These are phyloP conservation scores for Aspergillus texensis DNA, from an alignment of 2,329 filamentous ascomycete species.

Conservation along the genomic window DNA sequence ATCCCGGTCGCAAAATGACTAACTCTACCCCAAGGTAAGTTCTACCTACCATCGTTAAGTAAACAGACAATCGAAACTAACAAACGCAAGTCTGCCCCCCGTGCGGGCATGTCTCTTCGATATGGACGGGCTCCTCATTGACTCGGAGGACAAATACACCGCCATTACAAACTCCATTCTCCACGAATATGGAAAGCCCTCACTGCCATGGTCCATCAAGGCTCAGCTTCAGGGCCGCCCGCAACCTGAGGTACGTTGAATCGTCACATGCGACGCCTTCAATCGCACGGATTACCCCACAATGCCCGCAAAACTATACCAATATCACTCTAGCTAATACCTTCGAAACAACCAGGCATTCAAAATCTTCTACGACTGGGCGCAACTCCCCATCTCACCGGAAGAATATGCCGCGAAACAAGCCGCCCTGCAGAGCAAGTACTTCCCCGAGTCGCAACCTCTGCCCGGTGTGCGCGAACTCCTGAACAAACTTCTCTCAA, in stretches of 20 bases:
- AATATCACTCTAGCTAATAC: neutral
- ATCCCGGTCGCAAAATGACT: conserved; percentile 5
- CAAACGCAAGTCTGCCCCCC: conserved; percentile 65
- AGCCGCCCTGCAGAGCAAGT: conserved; percentile 64
- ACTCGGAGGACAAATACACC: conserved; percentile 91
- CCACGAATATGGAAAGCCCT: conserved; percentile 69
- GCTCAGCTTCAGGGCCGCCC: conserved; percentile 77
- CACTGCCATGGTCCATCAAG: conserved; percentile 91
- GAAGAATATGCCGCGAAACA: conserved; percentile 68
- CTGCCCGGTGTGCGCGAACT: conserved; percentile 77
- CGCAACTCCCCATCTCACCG: conserved; percentile 73
- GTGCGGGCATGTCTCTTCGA: conserved; percentile 94
- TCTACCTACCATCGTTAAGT: too few relatives aligned
- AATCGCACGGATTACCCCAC: neutral
- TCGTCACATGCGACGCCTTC: neutral
- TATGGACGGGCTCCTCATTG: conserved; percentile 95
- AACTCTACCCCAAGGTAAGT: conserved; percentile 11
- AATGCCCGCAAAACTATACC: neutral
- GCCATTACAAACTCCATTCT: conserved; percentile 81
- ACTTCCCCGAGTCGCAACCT: conserved; percentile 75
- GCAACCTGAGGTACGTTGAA: conserved; percentile 50
- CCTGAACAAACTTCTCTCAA: conserved; percentile 50
- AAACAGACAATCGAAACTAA: conserved; percentile 2
- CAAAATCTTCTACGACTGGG: conserved; percentile 76
- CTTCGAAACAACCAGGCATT: conserved; percentile 41